Base-by-base conservation (phyloP, 139 green algal genomes). In the Axilococcus clingmanii region DNA sequence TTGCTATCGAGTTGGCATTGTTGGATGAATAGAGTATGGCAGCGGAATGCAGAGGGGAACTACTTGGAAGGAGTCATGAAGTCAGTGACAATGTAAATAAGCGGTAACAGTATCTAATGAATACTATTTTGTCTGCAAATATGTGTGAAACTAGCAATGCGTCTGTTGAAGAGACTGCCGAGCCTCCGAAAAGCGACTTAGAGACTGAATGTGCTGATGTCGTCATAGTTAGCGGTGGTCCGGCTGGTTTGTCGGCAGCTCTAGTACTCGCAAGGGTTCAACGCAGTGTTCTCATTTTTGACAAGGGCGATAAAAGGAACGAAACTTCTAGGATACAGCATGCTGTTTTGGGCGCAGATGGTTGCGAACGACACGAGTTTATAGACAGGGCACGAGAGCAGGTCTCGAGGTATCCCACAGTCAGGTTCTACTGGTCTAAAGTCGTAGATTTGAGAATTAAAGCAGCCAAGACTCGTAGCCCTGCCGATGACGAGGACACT, bases 331-430 rank as follows among this genome's bases (percentile, higher is more conserved):
- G 34, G 32, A 20, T 54, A 5, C 42, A 65, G 46, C 56, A 65
- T 30, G 56, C 45, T 23, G 45, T 55, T 12, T 32, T 65, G 3
- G 56, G 56, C 7, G 56, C 56, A 4, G 42, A 65, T 37, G 56
- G 56, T 27, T 43, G 46, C 9, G 27, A 58, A 24, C 29, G 56
- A 20, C 16, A 6, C 2, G 7, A 37, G 0, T 65, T 47, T 33
- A 32, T 65, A n/a, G 23, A 43, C 4, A 16, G 27, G 15, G 56
- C 56, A 2, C 30, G 56, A 15, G 14, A 54, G 24, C 56, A 65
- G 56, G 42, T 32, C 9, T 28, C 34, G 3, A 3, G 3, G 6
- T 65, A 65, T 33, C 56, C 56, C 16, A 59, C 45, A 4, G 33
- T 58, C 1, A 7, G 32, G 8, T 28, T 40, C 23, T 20, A 19